Evolutionary conservation across 257 asterid genomes (phyloP).

Genomic region (Thymus quinquecostatus): DNA sequence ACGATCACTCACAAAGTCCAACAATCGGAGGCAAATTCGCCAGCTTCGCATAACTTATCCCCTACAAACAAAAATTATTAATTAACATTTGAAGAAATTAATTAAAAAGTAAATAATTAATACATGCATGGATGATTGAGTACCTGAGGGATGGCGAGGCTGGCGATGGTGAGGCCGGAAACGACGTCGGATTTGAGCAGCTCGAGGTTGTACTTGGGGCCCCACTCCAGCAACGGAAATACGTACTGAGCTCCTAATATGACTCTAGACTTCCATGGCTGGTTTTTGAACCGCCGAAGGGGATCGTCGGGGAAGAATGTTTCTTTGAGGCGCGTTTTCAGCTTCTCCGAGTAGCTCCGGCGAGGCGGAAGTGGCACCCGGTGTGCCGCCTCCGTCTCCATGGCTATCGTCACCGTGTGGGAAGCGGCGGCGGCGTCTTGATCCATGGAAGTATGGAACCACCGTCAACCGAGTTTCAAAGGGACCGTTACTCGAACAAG

Average conservation of each 20-base stretch:
- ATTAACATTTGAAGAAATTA: neutral
- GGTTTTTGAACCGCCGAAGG: constrained; percentile 63
- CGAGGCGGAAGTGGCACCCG: constrained; percentile 62
- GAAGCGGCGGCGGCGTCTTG: neutral
- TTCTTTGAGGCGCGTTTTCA: constrained; percentile 61
- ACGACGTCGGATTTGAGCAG: constrained; percentile 69
- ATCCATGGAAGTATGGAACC: neutral
- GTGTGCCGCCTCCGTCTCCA: constrained; percentile 59
- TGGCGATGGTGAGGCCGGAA: constrained; percentile 85
- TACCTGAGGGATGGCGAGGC: constrained; percentile 85
- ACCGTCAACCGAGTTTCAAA: constrained; percentile 33
- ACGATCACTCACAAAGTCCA: constrained; percentile 62
- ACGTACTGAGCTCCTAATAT: constrained; percentile 61
- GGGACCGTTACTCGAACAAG: constrained; percentile 24
- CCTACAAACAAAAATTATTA: constrained; percentile 40
- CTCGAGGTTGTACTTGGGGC: constrained; percentile 51
- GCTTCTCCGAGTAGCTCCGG: constrained; percentile 50
- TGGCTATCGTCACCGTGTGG: constrained; percentile 39
- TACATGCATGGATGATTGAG: neutral
- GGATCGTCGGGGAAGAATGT: constrained; percentile 77
- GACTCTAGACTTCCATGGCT: constrained; percentile 37
- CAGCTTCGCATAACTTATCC: constrained; percentile 76
- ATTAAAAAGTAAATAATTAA: neutral
- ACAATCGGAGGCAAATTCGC: constrained; percentile 82
- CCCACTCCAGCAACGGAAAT: constrained; percentile 73